Conservation (phyloP, 202 grass and related monocot genomes). For the Cymbopogon flexuosus region DNA sequence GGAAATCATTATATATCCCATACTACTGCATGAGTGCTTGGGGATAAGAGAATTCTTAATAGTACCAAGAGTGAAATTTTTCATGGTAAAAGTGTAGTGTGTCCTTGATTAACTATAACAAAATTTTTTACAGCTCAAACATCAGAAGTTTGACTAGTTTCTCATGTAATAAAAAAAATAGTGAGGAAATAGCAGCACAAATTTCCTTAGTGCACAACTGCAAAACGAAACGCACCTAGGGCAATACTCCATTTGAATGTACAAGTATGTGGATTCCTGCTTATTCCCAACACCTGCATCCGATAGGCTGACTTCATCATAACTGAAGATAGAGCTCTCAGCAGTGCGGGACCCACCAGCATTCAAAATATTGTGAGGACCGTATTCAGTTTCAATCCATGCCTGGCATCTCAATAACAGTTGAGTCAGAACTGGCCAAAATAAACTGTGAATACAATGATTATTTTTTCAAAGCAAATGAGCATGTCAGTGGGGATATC, state of each 20-base stretch:
- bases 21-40: neutral
- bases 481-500: constrained; percentile 13
- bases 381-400: constrained; percentile 96
- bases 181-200: neutral
- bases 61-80: neutral
- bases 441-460: constrained; percentile 24
- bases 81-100: neutral
- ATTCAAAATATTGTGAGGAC: constrained; percentile 56
- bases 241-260: constrained; percentile 99
- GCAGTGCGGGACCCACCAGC: constrained; percentile 49
- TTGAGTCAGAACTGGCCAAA: constrained; percentile 26
- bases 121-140: neutral
- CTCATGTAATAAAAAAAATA: neutral
- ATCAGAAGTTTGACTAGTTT: constrained; percentile 6
- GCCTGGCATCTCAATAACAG: constrained; percentile 52
- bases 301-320: constrained; percentile 52
- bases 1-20: neutral
- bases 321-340: constrained; percentile 65
- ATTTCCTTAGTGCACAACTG: constrained; percentile 11
- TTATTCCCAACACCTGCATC: constrained; percentile 60
- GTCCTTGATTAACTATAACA: constrained; percentile 8
- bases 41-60: neutral
- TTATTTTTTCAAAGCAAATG: constrained; percentile 12
- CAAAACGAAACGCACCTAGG: constrained; percentile 49
- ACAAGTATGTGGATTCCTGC: constrained; percentile 85